Evolutionary conservation across 306 rosid genomes (phyloP).

Genomic region (Herpetospermum pedunculosum): DNA sequence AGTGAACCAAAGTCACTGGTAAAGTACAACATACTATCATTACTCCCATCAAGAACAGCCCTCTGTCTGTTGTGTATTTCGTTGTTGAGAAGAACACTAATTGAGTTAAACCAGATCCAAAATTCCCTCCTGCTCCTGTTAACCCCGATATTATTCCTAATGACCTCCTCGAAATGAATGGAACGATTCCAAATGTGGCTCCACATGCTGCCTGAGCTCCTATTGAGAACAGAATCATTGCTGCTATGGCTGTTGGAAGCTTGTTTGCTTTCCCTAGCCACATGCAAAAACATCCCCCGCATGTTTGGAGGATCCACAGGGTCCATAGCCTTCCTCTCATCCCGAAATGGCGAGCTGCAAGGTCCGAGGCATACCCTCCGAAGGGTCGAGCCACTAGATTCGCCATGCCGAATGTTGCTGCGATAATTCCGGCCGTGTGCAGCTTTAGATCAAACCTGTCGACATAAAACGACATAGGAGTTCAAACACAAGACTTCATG

Average conservation of each 20-base stretch:
- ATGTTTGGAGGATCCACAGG: conserved; percentile 68
- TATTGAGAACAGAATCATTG: conserved; percentile 80
- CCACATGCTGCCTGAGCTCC: conserved; percentile 98
- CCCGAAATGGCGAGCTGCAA: conserved; percentile 48
- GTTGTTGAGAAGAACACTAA: conserved; percentile 57
- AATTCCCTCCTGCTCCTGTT: conserved; percentile 84
- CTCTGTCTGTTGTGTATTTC: conserved; percentile 32
- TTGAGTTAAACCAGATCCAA: conserved; percentile 78
- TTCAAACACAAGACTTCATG: too few relatives aligned
- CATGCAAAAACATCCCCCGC: conserved; percentile 70
- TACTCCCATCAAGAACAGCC: conserved; percentile 56
- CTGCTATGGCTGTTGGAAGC: conserved; percentile 38
- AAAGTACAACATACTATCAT: conserved; percentile 72
- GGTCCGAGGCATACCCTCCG: conserved; percentile 63
- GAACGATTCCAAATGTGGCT: conserved; percentile 74
- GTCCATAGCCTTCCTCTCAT: conserved; percentile 85
- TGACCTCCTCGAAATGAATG: conserved; percentile 72
- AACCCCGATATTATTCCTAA: conserved; percentile 65
- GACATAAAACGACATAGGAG: too few relatives aligned
- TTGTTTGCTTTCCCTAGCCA: conserved; percentile 74
- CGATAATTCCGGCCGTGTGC: conserved; percentile 79
- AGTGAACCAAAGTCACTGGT: conserved; percentile 59
- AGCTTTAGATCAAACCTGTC: conserved; percentile 47
- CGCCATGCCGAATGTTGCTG: conserved; percentile 90
- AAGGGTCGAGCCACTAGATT: conserved; percentile 70